Evolutionary conservation across 768 basidiomycete species (phyloP).

Genomic region (Termitomyces sp.): DNA sequence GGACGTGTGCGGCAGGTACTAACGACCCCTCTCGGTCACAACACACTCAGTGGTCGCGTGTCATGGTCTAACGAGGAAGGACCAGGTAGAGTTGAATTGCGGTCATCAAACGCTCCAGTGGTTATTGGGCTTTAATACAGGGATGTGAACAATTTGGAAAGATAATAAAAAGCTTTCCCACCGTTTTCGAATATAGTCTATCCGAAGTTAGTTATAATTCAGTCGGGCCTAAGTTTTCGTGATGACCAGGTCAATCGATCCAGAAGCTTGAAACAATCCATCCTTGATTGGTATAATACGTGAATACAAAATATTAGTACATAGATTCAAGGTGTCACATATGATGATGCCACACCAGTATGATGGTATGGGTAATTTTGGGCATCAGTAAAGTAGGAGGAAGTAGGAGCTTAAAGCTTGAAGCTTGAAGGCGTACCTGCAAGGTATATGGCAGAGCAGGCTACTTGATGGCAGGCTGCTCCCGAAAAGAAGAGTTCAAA

Average conservation of each 20-base stretch:
- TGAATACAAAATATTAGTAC: background rate
- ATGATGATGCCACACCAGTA: background rate
- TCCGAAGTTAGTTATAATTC: too few relatives aligned
- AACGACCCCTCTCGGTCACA: background rate
- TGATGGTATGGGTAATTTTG: background rate
- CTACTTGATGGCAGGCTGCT: background rate
- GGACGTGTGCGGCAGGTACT: constrained; percentile 15
- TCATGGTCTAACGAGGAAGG: constrained; percentile 14
- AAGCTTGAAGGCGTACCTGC: background rate
- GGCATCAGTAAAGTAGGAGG: too few relatives aligned
- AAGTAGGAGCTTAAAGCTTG: background rate
- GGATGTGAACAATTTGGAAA: background rate
- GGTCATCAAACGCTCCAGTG: constrained; percentile 14
- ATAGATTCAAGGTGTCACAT: background rate
- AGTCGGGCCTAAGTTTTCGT: background rate
- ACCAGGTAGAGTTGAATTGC: constrained; percentile 8
- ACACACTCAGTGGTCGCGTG: constrained; percentile 11
- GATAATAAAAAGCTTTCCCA: background rate
- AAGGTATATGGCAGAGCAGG: background rate
- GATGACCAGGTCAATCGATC: background rate
- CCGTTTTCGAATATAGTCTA: too few relatives aligned
- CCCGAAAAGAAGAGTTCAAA: background rate
- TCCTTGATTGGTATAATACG: background rate
- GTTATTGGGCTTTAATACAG: constrained; percentile 10
- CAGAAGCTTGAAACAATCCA: background rate